phyloP scores from a whole-genome alignment of 768 basidiomycete species.

The Cubamyces lactineus region DNA sequence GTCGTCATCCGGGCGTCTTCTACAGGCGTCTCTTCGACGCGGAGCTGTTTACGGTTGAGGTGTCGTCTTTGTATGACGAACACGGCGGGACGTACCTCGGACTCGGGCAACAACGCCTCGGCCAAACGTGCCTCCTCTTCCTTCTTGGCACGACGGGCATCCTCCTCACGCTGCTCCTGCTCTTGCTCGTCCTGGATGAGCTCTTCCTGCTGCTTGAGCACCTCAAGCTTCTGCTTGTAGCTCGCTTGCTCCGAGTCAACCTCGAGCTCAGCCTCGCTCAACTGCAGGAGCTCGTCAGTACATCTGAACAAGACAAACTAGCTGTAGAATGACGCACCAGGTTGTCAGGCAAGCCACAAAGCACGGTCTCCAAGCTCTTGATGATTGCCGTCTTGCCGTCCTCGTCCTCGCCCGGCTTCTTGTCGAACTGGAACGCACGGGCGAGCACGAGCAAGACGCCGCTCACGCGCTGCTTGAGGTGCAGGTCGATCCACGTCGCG shows the following conservation, averaged over 20 bases:
- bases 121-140: slow-evolving; percentile 79
- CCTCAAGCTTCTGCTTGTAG: slow-evolving; percentile 98
- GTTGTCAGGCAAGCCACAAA: slow-evolving; percentile 92
- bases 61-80: neutral
- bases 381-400: slow-evolving; percentile 85
- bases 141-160: slow-evolving; percentile 83
- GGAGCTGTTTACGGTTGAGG: slow-evolving; percentile 46
- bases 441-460: slow-evolving; percentile 94
- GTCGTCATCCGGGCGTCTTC: slow-evolving; percentile 90
- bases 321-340: slow-evolving; percentile 56
- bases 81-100: slow-evolving; percentile 57
- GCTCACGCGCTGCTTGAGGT: slow-evolving; percentile 87
- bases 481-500: slow-evolving; percentile 89
- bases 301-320: neutral
- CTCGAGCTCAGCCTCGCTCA: slow-evolving; percentile 96
- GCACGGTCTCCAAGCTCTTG: slow-evolving; percentile 81
- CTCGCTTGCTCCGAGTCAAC: slow-evolving; percentile 92
- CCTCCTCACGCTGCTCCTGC: slow-evolving; percentile 94
- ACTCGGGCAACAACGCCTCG: slow-evolving; percentile 83
- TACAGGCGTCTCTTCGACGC: slow-evolving; percentile 54
- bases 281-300: slow-evolving; percentile 46
- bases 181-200: slow-evolving; percentile 99
- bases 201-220: slow-evolving; percentile 97
- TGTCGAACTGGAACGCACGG: slow-evolving; percentile 92
- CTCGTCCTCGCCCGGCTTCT: slow-evolving; percentile 69